Percentiles rank a stretch among this genome's conserved stretches.
phyloP scores from a whole-genome alignment of 2,329 filamentous ascomycete species.

The Escovopsis sp. region DNA sequence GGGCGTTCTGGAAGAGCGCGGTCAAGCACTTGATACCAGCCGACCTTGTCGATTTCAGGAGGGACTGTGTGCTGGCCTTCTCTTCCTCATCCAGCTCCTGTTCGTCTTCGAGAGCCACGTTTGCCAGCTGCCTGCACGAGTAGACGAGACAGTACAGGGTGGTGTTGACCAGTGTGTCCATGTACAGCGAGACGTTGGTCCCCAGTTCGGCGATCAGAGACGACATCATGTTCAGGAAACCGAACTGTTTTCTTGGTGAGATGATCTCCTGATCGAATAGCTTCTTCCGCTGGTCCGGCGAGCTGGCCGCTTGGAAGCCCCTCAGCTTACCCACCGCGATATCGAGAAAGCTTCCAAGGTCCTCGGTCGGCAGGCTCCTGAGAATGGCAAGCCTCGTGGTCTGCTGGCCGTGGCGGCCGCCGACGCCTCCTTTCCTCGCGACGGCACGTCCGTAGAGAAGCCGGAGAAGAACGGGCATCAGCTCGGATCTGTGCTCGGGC shows the following conservation, averaged over 20 bases:
- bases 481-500: constrained; percentile 51
- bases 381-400: constrained; percentile 69
- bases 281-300: constrained; percentile 27
- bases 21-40: constrained; percentile 72
- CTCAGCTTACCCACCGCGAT: constrained; percentile 64
- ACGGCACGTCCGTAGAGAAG: constrained; percentile 84
- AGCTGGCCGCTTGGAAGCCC: constrained; percentile 33
- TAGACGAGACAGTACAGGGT: constrained; percentile 69
- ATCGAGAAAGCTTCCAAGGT: constrained; percentile 67
- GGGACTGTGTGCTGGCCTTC: constrained; percentile 34
- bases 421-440: constrained; percentile 60
- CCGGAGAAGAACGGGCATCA: constrained; percentile 78
- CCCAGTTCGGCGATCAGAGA: constrained; percentile 77
- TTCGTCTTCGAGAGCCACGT: constrained; percentile 14
- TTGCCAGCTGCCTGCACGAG: constrained; percentile 45
- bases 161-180: constrained; percentile 55
- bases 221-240: constrained; percentile 82
- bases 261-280: constrained; percentile 45
- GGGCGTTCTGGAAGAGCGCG: constrained; percentile 60
- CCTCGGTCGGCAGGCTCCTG: constrained; percentile 57
- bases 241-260: constrained; percentile 65
- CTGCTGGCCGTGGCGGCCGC: constrained; percentile 67
- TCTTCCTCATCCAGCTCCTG: constrained; percentile 27
- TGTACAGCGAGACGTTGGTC: constrained; percentile 53
- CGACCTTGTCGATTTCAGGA: constrained; percentile 52